Percentiles rank a stretch among this genome's conserved stretches.
Conservation (phyloP, 108 stramenopile genomes). For the Nitzschia inconspicua region DNA sequence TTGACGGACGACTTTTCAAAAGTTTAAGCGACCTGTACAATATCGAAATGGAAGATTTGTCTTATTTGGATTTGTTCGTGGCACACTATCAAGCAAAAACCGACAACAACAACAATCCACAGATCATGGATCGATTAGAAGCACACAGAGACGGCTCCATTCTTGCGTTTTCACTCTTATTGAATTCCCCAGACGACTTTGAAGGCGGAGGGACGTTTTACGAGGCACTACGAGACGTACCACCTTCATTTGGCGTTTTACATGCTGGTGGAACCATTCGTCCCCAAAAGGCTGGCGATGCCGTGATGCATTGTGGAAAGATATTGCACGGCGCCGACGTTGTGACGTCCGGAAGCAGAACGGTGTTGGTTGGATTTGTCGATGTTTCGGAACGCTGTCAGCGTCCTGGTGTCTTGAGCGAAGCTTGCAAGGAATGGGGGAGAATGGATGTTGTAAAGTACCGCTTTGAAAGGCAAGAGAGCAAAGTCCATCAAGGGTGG, state of each 20-base stretch:
- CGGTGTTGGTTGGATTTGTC: slow-evolving; percentile 72
- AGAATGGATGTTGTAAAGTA: slow-evolving; percentile 62
- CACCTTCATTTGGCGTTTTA: slow-evolving; percentile 13
- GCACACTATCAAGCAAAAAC: slow-evolving; percentile 58
- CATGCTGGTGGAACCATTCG: slow-evolving; percentile 40
- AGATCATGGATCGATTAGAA: slow-evolving; percentile 70
- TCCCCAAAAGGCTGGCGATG: slow-evolving; percentile 50
- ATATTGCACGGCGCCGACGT: slow-evolving; percentile 69
- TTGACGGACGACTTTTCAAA: slow-evolving; percentile 42
- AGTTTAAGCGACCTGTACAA: slow-evolving; percentile 41
- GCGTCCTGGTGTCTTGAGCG: slow-evolving; percentile 38
- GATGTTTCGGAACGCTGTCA: slow-evolving; percentile 53
- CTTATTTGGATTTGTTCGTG: slow-evolving; percentile 69
- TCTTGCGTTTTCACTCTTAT: slow-evolving; percentile 61
- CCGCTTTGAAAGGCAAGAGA: slow-evolving; percentile 27
- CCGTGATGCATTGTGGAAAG: slow-evolving; percentile 64
- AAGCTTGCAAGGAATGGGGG: slow-evolving; percentile 63
- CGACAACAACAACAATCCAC: too few species aligned
- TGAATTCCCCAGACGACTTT: slow-evolving; percentile 51
- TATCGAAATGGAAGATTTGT: slow-evolving; percentile 50
- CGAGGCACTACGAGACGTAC: slow-evolving; percentile 62
- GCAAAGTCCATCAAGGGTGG: slow-evolving; percentile 37
- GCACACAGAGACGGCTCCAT: slow-evolving; percentile 71
- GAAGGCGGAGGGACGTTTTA: slow-evolving; percentile 76
- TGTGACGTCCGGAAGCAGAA: slow-evolving; percentile 54